These are phyloP conservation scores for Globisporangium irregulare DNA, from an alignment of 352 stramenopile species.

Conservation along the genomic window DNA sequence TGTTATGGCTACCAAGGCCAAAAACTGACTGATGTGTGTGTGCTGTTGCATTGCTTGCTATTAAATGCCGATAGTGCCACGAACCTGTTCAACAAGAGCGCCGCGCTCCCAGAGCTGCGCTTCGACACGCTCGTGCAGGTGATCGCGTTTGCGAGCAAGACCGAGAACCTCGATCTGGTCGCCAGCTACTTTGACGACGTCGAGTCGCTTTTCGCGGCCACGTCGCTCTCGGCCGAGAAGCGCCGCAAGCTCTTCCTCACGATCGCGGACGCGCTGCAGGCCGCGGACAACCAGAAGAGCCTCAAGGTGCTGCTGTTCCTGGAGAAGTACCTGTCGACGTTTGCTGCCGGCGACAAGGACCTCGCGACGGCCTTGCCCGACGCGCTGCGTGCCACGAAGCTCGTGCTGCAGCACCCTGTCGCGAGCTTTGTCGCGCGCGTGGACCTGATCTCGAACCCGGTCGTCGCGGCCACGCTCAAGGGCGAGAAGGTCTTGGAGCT, in stretches of 20 bases:
- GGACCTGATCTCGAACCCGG: conserved; percentile 76
- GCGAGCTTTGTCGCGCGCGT: conserved; percentile 89
- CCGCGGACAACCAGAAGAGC: conserved; percentile 26
- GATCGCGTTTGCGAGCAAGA: conserved; percentile 54
- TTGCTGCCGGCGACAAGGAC: conserved; percentile 51
- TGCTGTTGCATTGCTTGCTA: not conserved
- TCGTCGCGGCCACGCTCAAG: conserved; percentile 77
- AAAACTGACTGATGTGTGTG: not conserved
- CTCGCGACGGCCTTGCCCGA: too few relatives aligned
- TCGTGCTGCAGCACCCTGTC: conserved; percentile 89
- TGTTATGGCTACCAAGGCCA: not conserved
- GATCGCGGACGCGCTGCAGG: conserved; percentile 67
- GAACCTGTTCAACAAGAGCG: conserved; percentile 75
- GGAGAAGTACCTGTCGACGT: conserved; percentile 74
- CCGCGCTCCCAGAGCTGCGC: conserved; percentile 51
- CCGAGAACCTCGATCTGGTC: conserved; percentile 58
- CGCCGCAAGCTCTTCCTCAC: conserved; percentile 60
- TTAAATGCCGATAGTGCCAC: conserved; percentile 32
- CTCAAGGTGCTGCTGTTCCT: conserved; percentile 66
- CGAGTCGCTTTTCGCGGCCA: conserved; percentile 48
- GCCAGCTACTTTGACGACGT: conserved; percentile 69
- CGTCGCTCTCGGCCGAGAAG: conserved; percentile 43
- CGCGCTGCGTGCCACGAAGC: conserved; percentile 73
- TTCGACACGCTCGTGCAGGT: conserved; percentile 66
- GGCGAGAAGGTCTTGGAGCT: conserved; percentile 72